These are phyloP conservation scores for Baorangia bicolor DNA, from an alignment of 768 basidiomycete species.

Conservation along the genomic window DNA sequence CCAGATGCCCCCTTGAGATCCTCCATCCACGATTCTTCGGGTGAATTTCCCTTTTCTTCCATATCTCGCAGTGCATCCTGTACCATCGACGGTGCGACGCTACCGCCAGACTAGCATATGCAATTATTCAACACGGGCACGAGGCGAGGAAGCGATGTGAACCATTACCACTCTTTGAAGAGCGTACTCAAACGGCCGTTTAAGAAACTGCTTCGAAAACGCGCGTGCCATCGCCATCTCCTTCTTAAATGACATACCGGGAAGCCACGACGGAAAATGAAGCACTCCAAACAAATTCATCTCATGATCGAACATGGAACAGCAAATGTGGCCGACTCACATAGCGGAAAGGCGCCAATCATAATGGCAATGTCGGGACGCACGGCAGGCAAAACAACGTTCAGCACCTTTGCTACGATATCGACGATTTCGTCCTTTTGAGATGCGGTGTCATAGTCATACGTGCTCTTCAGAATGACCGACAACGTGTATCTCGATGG, in stretches of 20 bases:
- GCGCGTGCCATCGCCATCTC: too few species aligned
- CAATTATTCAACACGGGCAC: neutral
- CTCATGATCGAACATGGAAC: too few species aligned
- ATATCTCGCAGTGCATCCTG: neutral
- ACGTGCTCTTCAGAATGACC: too few species aligned
- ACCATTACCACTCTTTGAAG: too few species aligned
- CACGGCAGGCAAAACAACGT: neutral
- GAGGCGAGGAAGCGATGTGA: neutral
- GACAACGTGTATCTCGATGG: neutral
- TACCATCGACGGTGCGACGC: neutral
- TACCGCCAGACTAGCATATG: neutral
- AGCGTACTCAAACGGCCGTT: too few species aligned
- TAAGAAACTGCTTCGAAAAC: too few species aligned
- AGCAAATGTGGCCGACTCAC: neutral
- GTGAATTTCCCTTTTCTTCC: neutral
- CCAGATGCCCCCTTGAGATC: too few species aligned
- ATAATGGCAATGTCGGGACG: neutral
- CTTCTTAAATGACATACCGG: too few species aligned
- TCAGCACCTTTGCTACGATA: neutral
- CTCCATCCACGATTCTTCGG: too few species aligned
- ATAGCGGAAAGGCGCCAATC: neutral
- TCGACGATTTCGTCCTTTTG: slow-evolving; percentile 2
- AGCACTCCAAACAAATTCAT: too few species aligned
- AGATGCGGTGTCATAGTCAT: neutral
- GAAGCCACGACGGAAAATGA: too few species aligned